Evolutionary conservation across 2,329 filamentous ascomycete genomes (phyloP).

Genomic region (Fusarium pseudonygamai): DNA sequence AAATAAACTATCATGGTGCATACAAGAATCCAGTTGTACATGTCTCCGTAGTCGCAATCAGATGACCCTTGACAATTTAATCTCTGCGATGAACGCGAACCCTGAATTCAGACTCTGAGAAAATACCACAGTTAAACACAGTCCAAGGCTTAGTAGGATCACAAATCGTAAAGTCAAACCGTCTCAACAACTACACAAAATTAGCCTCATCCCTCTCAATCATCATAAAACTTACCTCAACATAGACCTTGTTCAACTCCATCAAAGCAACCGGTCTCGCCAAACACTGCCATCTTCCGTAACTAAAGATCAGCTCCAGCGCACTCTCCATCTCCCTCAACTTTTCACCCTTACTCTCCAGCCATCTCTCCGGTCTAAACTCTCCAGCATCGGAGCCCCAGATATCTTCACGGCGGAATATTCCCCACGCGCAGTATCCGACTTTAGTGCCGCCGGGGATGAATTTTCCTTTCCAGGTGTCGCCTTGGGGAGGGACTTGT

Average conservation of each 20-base stretch:
- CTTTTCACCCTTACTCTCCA: constrained; percentile 48
- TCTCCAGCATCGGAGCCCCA: constrained; percentile 49
- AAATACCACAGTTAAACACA: constrained; percentile 45
- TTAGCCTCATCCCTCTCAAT: neutral
- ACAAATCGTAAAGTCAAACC: constrained; percentile 45
- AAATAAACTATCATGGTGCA: neutral
- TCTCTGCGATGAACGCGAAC: constrained; percentile 16
- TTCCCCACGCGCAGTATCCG: constrained; percentile 48
- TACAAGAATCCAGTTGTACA: neutral
- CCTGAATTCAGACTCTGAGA: constrained; percentile 46
- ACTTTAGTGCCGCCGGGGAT: constrained; percentile 48
- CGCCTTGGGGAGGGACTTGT: constrained; percentile 44
- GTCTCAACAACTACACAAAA: constrained; percentile 41
- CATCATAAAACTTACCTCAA: constrained; percentile 47
- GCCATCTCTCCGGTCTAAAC: constrained; percentile 50
- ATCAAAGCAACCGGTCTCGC: constrained; percentile 52
- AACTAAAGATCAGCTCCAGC: constrained; percentile 52
- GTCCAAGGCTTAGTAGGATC: constrained; percentile 47
- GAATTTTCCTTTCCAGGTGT: constrained; percentile 46
- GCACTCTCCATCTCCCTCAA: constrained; percentile 48
- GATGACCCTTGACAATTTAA: neutral
- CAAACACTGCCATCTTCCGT: constrained; percentile 52
- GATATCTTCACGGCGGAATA: constrained; percentile 47
- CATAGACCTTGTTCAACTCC: constrained; percentile 52
- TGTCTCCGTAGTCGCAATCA: neutral